phyloP scores from a whole-genome alignment of 495 filamentous ascomycete genomes.

The Hypoxylon lenormandii region DNA sequence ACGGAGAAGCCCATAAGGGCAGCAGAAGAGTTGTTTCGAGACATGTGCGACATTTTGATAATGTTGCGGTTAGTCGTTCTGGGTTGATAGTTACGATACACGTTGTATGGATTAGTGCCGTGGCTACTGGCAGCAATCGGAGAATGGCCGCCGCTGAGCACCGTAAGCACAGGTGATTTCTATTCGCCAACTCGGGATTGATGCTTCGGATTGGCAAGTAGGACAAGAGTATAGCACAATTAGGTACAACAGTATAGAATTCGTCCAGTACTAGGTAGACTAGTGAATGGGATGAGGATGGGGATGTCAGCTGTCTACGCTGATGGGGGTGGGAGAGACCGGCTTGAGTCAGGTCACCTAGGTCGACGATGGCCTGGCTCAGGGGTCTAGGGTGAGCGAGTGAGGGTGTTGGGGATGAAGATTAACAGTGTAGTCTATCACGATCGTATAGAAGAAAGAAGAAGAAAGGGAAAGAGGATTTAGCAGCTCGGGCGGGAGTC shows the following conservation, averaged over 20 bases:
- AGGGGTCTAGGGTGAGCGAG: slow-evolving; percentile 32
- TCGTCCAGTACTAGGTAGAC: not conserved
- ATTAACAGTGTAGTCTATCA: slow-evolving; percentile 13
- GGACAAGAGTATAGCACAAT: not conserved
- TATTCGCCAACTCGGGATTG: slow-evolving; percentile 28
- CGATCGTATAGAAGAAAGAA: slow-evolving; percentile 36
- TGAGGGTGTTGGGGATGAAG: slow-evolving; percentile 38
- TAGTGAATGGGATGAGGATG: not conserved
- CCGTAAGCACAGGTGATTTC: slow-evolving; percentile 19
- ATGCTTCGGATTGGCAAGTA: slow-evolving; percentile 7
- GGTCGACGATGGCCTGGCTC: slow-evolving; percentile 40
- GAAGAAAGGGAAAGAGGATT: slow-evolving; percentile 47
- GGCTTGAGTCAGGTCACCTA: slow-evolving; percentile 33
- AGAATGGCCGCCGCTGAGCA: slow-evolving; percentile 30
- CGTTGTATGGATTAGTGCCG: slow-evolving; percentile 20
- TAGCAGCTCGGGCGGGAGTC: slow-evolving; percentile 60
- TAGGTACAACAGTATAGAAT: slow-evolving; percentile 1
- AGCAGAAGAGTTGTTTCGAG: slow-evolving; percentile 54
- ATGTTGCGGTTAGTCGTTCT: slow-evolving; percentile 6
- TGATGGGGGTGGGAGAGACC: slow-evolving; percentile 12
- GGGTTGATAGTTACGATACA: slow-evolving; percentile 26
- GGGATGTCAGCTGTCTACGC: slow-evolving; percentile 10
- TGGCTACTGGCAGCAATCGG: slow-evolving; percentile 9
- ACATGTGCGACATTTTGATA: slow-evolving; percentile 52
- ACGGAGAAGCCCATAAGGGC: slow-evolving; percentile 63